A percentile compares a stretch with the other conserved stretches of the same genome.
Evolutionary conservation across 2,329 filamentous ascomycete genomes (phyloP).

Genomic region (Trichoderma hamatum): DNA sequence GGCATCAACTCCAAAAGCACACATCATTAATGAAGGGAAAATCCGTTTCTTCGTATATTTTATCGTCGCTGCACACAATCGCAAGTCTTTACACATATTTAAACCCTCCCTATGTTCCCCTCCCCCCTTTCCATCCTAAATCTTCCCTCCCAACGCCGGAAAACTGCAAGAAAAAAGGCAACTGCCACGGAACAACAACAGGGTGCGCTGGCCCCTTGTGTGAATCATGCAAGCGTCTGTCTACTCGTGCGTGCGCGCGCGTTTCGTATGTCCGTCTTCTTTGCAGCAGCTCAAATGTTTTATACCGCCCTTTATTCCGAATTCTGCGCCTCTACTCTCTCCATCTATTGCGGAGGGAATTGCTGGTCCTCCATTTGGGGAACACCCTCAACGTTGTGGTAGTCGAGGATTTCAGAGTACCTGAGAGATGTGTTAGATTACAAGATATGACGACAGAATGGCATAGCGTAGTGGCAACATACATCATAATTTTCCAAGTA

Average conservation of each 20-base stretch:
- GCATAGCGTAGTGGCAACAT: slow-evolving; percentile 41
- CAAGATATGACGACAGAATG: not conserved
- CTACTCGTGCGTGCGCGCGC: slow-evolving; percentile 13
- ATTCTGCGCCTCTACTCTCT: not conserved
- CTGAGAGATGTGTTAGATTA: slow-evolving; percentile 49
- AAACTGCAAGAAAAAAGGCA: slow-evolving; percentile 21
- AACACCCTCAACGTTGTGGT: slow-evolving; percentile 82
- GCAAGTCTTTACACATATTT: slow-evolving; percentile 27
- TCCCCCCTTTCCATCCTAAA: slow-evolving; percentile 19
- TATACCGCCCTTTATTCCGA: slow-evolving; percentile 15
- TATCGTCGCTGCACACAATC: slow-evolving; percentile 26
- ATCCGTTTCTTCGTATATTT: slow-evolving; percentile 25
- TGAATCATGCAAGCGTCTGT: not conserved
- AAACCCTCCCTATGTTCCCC: slow-evolving; percentile 12
- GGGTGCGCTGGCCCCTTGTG: slow-evolving; percentile 6
- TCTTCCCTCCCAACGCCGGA: slow-evolving; percentile 40
- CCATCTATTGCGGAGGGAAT: slow-evolving; percentile 43
- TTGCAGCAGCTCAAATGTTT: slow-evolving; percentile 21
- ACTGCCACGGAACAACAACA: slow-evolving; percentile 2
- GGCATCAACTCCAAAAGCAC: not conserved
- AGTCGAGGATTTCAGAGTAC: slow-evolving; percentile 99
- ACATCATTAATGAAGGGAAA: not conserved
- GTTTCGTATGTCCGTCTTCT: slow-evolving; percentile 17
- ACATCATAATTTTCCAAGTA: slow-evolving; percentile 99
- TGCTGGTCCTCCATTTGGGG: slow-evolving; percentile 47